Conservation (phyloP, 345 rosid genomes). For the Syzygium oleosum region DNA sequence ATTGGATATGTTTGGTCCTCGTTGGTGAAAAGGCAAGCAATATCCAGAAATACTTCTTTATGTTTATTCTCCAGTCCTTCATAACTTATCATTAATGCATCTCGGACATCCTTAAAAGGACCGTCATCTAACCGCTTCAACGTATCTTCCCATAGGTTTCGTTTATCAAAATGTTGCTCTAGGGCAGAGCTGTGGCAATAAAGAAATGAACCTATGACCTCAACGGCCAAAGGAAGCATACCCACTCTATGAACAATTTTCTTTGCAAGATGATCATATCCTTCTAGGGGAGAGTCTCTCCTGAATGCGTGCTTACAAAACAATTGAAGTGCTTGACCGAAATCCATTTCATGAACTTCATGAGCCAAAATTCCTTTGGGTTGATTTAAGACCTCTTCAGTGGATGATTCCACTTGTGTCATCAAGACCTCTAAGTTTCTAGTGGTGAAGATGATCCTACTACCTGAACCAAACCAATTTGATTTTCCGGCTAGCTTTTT, state of each 20-base stretch:
- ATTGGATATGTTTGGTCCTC: background rate
- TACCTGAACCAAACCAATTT: background rate
- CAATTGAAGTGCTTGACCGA: background rate
- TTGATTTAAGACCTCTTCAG: rapidly evolving
- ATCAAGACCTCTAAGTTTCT: background rate
- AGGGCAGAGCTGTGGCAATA: rapidly evolving
- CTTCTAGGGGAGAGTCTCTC: background rate
- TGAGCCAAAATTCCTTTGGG: background rate
- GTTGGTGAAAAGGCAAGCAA: background rate
- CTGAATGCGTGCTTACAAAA: background rate
- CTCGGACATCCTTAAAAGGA: background rate
- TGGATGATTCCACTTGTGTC: background rate
- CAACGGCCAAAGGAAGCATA: background rate
- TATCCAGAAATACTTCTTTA: background rate
- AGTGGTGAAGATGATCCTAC: background rate
- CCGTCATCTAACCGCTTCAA: background rate
- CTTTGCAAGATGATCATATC: background rate
- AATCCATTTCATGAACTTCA: background rate
- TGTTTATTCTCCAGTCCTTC: background rate
- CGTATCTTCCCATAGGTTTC: rapidly evolving
- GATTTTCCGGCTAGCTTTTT: background rate
- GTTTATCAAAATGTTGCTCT: rapidly evolving
- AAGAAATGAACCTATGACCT: background rate
- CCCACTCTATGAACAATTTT: background rate
- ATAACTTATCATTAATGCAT: background rate